These are phyloP conservation scores for Priceomyces fermenticarens DNA, from an alignment of 805 yeast genomes.

Conservation along the genomic window DNA sequence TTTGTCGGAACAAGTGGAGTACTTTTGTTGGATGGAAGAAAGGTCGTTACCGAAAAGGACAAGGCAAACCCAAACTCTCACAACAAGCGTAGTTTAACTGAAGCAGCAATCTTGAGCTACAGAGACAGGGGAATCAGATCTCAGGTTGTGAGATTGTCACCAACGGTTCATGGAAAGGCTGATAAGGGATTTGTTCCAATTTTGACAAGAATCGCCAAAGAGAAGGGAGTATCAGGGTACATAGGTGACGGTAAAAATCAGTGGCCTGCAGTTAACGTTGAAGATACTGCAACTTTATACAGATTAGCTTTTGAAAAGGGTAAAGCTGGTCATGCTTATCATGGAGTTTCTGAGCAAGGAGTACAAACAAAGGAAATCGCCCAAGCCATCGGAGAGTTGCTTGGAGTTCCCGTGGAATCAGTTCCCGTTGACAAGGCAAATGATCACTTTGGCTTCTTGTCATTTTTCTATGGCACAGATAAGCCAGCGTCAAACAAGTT, in stretches of 20 bases:
- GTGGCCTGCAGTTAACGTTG: constrained; percentile 29
- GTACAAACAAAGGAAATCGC: constrained; percentile 20
- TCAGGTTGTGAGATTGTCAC: constrained; percentile 21
- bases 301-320: constrained; percentile 6
- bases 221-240: constrained; percentile 27
- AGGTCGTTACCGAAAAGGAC: background rate
- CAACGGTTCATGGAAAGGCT: constrained; percentile 30
- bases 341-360: constrained; percentile 5
- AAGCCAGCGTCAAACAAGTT: background rate
- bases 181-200: constrained; percentile 22
- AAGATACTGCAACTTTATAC: constrained; percentile 31
- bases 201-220: constrained; percentile 22
- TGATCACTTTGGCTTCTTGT: constrained; percentile 3
- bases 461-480: too few species aligned
- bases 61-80: background rate
- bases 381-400: constrained; percentile 16
- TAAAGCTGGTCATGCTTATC: constrained; percentile 3
- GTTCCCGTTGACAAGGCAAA: constrained; percentile 11
- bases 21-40: background rate
- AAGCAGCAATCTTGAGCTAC: constrained; percentile 10
- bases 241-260: constrained; percentile 28
- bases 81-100: constrained; percentile 4
- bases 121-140: constrained; percentile 20
- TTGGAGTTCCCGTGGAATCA: constrained; percentile 10
- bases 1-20: constrained; percentile 10